Evolutionary conservation across 2,329 filamentous ascomycete species (phyloP), one percentile per base, ranked within the genome.

Genomic region (Aspergillus unguis): DNA sequence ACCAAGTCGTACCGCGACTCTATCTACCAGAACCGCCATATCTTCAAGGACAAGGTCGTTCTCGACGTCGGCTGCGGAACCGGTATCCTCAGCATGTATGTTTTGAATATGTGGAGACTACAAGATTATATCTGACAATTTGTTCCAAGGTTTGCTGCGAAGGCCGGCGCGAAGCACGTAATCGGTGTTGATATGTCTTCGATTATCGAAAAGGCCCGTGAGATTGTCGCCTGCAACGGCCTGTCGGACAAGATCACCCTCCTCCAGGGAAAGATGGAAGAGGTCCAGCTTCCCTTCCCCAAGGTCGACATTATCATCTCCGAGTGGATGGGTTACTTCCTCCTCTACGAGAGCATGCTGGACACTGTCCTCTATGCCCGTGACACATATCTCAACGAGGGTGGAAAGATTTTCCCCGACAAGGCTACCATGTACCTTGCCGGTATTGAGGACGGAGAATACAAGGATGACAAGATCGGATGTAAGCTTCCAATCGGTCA

Each of bases 251-350:
- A 96, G 83, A 96, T 99, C 73, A 97, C 94, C 48, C 84, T 99
- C 55, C 84, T 99, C 59, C 94, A 97, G 79, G 94, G 94, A 72
- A 99, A 99, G 84, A 99, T 99, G 94, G 94, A 99, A 79, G 94
- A 99, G 78, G 91, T 99, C 42, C 80, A 88, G 68, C 80, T 99
- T 58, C 94, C 94, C 23, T 96, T 88, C 75, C 87, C 90, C 67
- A 89, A 97, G 77, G 94, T 99, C 61, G 94, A 99, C 70, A 99
- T 99, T 71, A 99, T 99, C 77, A 95, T 99, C 72, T 97, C 92
- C 2, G 94, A 99, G 80, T 99, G 94, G 94, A 99, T 99, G 94
- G 94, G 94, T 32, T 99, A 99, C 79, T 97, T 97, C 80, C 79
- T 99, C 48, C 85, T 99, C 56, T 99, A 99, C 77, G 94, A 99